A percentile compares a stretch with the other conserved stretches of the same genome.
phyloP scores from a whole-genome alignment of 1,284 basidiomycete genomes.

The Sanguinoderma infundibulare region DNA sequence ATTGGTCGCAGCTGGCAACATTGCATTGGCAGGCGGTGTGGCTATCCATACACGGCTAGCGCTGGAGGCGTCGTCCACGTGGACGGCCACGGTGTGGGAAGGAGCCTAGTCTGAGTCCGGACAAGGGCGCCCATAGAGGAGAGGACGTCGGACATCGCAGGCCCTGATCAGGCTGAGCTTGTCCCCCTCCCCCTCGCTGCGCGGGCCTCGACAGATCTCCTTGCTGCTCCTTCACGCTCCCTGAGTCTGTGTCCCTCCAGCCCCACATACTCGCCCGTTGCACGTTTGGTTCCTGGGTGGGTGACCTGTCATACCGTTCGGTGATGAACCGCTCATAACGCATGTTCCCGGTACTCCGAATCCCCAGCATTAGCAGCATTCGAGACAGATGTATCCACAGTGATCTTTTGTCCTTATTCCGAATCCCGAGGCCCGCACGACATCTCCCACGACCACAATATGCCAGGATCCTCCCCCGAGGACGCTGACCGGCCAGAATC shows the following conservation, averaged over 20 bases:
- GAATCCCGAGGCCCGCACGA: slow-evolving; percentile 1
- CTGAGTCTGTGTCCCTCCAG: neutral
- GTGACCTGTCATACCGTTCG: neutral
- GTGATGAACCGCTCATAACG: neutral
- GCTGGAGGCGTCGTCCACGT: too few species aligned
- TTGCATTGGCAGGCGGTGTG: too few species aligned
- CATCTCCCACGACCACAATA: slow-evolving; percentile 30
- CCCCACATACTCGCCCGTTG: neutral
- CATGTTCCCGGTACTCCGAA: neutral
- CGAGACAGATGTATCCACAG: slow-evolving; percentile 14
- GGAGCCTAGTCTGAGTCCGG: neutral
- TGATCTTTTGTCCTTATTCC: slow-evolving; percentile 2
- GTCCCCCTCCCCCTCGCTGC: neutral
- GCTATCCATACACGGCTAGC: too few species aligned
- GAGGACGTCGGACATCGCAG: too few species aligned
- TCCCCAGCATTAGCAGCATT: neutral
- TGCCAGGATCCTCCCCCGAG: slow-evolving; percentile 31
- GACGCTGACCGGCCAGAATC: slow-evolving; percentile 28
- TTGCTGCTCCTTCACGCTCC: neutral
- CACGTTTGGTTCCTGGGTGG: neutral
- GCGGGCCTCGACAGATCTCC: neutral
- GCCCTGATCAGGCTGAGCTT: neutral
- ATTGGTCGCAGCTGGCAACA: too few species aligned
- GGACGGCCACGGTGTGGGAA: neutral
- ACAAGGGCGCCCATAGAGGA: neutral